These are phyloP conservation scores for Trametes pubescens DNA, from an alignment of 1,284 basidiomycete species.

Conservation along the genomic window DNA sequence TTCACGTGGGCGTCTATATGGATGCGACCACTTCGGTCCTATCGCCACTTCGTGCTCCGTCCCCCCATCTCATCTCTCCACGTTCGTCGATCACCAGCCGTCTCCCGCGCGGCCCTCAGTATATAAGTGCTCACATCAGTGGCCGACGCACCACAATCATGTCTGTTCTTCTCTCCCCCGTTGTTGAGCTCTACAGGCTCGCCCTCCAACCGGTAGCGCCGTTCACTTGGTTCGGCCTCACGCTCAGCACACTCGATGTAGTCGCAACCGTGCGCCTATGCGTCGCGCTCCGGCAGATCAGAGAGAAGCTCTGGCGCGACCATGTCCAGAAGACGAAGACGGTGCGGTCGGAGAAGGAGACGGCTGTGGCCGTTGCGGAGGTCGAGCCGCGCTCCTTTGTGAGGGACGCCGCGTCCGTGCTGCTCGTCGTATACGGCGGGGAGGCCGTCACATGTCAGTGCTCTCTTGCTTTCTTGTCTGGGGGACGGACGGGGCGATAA, in stretches of 20 bases:
- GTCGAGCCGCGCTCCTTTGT: constrained; percentile 64
- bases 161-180: constrained; percentile 47
- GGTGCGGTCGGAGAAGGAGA: constrained; percentile 24
- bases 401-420: constrained; percentile 61
- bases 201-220: constrained; percentile 68
- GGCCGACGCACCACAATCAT: constrained; percentile 15
- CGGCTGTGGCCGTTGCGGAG: constrained; percentile 25
- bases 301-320: constrained; percentile 56
- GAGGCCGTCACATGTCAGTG: constrained; percentile 58
- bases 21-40: no score
- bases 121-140: constrained; percentile 3
- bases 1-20: no score
- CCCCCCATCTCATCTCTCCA: background rate
- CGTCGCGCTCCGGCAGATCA: constrained; percentile 69
- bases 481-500: background rate
- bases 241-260: constrained; percentile 69
- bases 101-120: background rate
- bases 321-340: constrained; percentile 47
- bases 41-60: background rate
- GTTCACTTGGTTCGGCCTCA: constrained; percentile 71
- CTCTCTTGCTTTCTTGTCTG: background rate
- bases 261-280: constrained; percentile 72
- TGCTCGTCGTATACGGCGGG: constrained; percentile 77
- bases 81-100: background rate
- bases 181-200: constrained; percentile 61